Conservation (phyloP, 2,329 filamentous ascomycete species). For the Rhynchosporium graminicola region DNA sequence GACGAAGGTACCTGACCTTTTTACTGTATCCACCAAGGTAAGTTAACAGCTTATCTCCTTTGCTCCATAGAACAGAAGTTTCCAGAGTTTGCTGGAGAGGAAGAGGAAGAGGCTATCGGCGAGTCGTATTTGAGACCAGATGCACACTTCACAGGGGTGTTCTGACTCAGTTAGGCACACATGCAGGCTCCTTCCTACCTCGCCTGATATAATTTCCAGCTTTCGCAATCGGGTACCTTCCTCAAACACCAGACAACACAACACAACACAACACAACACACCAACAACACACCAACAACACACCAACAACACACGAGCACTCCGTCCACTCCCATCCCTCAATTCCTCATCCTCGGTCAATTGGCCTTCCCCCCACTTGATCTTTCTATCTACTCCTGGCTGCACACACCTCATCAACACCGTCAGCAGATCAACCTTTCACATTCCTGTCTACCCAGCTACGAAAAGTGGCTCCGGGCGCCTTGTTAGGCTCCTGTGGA, state of each 20-base stretch:
- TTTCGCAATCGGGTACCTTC: background rate
- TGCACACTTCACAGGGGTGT: background rate
- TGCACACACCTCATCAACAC: background rate
- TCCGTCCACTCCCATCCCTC: background rate
- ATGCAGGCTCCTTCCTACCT: constrained; percentile 1
- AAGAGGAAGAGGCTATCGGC: background rate
- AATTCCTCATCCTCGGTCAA: background rate
- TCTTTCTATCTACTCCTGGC: background rate
- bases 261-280: background rate
- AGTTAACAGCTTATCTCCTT: too few species aligned
- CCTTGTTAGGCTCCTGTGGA: constrained; percentile 9
- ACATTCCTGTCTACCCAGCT: background rate
- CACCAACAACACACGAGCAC: background rate
- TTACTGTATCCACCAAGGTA: too few species aligned
- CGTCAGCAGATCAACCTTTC: background rate
- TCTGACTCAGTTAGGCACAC: background rate
- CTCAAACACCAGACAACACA: background rate
- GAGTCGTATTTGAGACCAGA: background rate
- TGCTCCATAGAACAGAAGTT: too few species aligned
- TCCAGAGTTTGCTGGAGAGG: background rate
- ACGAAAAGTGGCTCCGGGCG: constrained; percentile 8
- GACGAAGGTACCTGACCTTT: too few species aligned
- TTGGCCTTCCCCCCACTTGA: background rate
- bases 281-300: background rate
- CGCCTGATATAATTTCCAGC: background rate